phyloP scores from a whole-genome alignment of 768 basidiomycete genomes.

The Symmetrospora coprosmae region DNA sequence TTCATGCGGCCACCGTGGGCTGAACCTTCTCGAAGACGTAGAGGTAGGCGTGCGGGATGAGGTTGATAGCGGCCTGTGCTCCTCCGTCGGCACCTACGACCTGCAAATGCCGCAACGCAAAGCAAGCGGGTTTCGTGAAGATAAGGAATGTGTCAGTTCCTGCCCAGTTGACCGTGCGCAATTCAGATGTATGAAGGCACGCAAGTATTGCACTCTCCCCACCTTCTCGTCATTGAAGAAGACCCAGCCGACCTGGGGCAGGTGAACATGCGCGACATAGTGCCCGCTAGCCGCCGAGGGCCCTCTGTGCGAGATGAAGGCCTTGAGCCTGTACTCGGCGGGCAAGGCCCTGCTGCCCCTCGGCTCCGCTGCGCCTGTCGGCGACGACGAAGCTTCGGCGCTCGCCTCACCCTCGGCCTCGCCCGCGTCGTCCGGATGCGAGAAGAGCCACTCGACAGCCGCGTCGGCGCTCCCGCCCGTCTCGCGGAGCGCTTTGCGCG shows the following conservation, averaged over 20 bases:
- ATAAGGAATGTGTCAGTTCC: too few species aligned
- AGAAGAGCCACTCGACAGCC: slow-evolving; percentile 92
- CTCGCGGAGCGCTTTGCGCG: slow-evolving; percentile 69
- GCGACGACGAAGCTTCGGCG: slow-evolving; percentile 35
- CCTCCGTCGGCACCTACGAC: slow-evolving; percentile 57
- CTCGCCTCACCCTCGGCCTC: slow-evolving; percentile 38
- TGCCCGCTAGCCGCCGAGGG: slow-evolving; percentile 89
- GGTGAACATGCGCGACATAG: slow-evolving; percentile 65
- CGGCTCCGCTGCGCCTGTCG: slow-evolving; percentile 25
- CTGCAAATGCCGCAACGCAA: slow-evolving; percentile 23
- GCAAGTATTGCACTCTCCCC: too few species aligned
- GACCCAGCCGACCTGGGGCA: slow-evolving; percentile 54
- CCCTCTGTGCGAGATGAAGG: slow-evolving; percentile 94
- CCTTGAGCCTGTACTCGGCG: slow-evolving; percentile 65
- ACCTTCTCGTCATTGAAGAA: slow-evolving; percentile 95
- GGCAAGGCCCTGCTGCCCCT: slow-evolving; percentile 54
- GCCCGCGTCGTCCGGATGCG: slow-evolving; percentile 72
- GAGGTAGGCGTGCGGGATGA: slow-evolving; percentile 79
- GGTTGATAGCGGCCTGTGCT: slow-evolving; percentile 56
- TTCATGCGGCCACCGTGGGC: too few species aligned
- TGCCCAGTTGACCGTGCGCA: too few species aligned
- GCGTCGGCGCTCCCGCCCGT: slow-evolving; percentile 69
- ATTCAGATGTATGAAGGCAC: too few species aligned
- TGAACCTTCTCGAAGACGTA: slow-evolving; percentile 68
- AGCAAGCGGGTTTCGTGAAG: slow-evolving; percentile 8